These are phyloP conservation scores for Bisporella sp. DNA, from an alignment of 2,329 filamentous ascomycete species.

Conservation along the genomic window DNA sequence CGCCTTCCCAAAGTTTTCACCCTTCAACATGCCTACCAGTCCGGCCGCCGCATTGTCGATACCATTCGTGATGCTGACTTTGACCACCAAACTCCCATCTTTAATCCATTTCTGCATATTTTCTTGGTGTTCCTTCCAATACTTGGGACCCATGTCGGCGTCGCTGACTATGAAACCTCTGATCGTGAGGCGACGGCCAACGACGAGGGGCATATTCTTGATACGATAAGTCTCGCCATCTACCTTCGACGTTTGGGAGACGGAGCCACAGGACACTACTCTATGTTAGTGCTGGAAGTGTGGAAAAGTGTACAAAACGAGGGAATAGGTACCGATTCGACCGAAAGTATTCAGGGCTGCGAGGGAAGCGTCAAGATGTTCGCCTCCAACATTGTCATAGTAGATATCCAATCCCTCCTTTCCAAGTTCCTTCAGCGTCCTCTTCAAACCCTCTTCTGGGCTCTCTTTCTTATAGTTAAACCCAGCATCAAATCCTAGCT, in stretches of 20 bases:
- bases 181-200: conserved; percentile 54
- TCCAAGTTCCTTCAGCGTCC: conserved; percentile 44
- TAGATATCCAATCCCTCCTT: conserved; percentile 70
- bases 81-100: conserved; percentile 55
- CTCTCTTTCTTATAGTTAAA: conserved; percentile 78
- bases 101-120: conserved; percentile 62
- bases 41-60: conserved; percentile 60
- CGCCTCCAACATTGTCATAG: conserved; percentile 73
- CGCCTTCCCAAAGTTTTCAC: conserved; percentile 66
- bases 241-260: conserved; percentile 59
- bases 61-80: conserved; percentile 52
- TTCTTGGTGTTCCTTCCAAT: conserved; percentile 55
- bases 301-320: background rate
- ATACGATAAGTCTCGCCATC: conserved; percentile 49
- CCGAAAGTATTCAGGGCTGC: conserved; percentile 54
- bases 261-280: conserved; percentile 48
- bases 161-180: conserved; percentile 62
- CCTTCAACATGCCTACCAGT: conserved; percentile 57
- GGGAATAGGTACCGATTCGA: conserved; percentile 38
- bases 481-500: conserved; percentile 62
- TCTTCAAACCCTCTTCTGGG: conserved; percentile 51
- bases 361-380: conserved; percentile 63
- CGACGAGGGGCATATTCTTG: conserved; percentile 50
- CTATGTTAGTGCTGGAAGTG: conserved; percentile 1
- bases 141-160: conserved; percentile 51